A percentile compares a stretch with the other conserved stretches of the same genome.
These are phyloP conservation scores for Salicornia ramosissima DNA, from an alignment of 148 eudicot genomes.

Conservation along the genomic window DNA sequence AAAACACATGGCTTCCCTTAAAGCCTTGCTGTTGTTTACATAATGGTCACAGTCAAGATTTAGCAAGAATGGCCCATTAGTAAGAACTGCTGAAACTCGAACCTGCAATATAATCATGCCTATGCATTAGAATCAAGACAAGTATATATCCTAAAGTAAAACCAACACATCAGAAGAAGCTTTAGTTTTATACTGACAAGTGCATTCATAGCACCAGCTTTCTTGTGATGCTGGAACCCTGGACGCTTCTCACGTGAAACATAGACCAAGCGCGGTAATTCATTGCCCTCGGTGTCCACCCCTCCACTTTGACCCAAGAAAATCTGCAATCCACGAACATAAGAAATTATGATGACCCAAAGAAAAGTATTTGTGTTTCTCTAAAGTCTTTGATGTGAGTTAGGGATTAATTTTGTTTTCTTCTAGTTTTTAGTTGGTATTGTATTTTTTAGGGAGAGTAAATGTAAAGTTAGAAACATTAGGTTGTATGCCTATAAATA, in stretches of 20 bases:
- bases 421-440: too few species aligned
- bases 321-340: constrained; percentile 36
- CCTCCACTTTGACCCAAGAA: constrained; percentile 85
- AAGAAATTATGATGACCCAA: not conserved
- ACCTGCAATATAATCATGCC: constrained; percentile 41
- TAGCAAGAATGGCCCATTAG: constrained; percentile 83
- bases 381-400: not conserved
- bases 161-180: not conserved
- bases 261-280: constrained; percentile 74
- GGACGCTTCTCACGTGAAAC: constrained; percentile 97
- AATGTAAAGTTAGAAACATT: too few species aligned
- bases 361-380: too few species aligned
- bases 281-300: constrained; percentile 62
- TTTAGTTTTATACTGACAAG: constrained; percentile 40
- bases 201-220: constrained; percentile 95
- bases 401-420: too few species aligned
- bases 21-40: constrained; percentile 79
- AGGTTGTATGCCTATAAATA: too few species aligned
- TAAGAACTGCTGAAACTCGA: constrained; percentile 85
- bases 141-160: not conserved
- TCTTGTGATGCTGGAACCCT: constrained; percentile 84
- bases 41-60: constrained; percentile 98
- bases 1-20: constrained; percentile 88
- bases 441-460: too few species aligned
- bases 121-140: not conserved